Base-by-base conservation (phyloP, 495 filamentous ascomycete genomes). In the Penicillium argentinense region DNA sequence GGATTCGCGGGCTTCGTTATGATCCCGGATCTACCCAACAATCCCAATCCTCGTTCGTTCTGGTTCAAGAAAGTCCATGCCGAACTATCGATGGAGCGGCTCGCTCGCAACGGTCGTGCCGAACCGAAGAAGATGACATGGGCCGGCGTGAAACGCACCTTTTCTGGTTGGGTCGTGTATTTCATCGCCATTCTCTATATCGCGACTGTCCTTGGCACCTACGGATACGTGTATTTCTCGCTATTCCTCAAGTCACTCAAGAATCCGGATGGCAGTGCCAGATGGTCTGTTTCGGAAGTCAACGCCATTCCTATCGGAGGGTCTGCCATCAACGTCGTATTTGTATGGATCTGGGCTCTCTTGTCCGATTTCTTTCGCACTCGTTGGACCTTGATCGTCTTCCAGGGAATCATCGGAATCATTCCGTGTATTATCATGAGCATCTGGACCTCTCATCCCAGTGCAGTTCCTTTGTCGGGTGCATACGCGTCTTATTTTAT, bases 1-100 rank as follows among this genome's bases (percentile, higher is more conserved):
- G 85, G 86, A 4, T 54, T 88, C 7, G 40, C 75, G 0, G 73
- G 82, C 0, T 86, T 75, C 47, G 56, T 80, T 23, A 76, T 84
- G 59, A 80, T 89, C 63, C 83, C 83, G 0, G 73, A 66, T 33
- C 39, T 61, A 0, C 63, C 63, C 0, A 63, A 63, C 37, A 49
- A 56, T 7, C 63, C 63, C 1, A 66, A 66, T 21, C 63, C 63
- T 0, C 60, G 60, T 9, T 57, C 63, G 3, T 59, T 66, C 46
- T 66, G 63, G 63, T 66, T 66, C 41, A 52, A 51, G 9, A 63
- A 59, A 14, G 32, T 47, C 1, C 60, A 66, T 12, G 63, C 45
- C 3, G 60, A 63, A 25, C 47, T 66, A 1, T 59, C 63, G 0
- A 50, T 63, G 39, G 60, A 63, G 17, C 57, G 63, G 1, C 48